Conservation (phyloP, 257 asterid species). For the Solanum gracilifrons region DNA sequence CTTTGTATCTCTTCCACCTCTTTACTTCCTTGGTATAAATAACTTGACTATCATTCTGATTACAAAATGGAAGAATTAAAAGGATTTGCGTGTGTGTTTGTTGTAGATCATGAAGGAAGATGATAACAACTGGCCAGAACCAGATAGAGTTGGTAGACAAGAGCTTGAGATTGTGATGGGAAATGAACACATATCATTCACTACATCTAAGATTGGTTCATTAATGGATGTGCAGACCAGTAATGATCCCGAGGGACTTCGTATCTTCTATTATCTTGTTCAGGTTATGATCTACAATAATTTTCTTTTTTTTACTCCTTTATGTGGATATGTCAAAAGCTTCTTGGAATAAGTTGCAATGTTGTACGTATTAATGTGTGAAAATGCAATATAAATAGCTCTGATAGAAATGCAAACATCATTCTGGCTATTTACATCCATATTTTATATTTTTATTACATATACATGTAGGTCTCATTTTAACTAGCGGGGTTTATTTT, state of each 20-base stretch:
- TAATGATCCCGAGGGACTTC: slow-evolving; percentile 90
- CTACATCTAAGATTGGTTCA: slow-evolving; percentile 96
- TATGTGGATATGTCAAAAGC: background rate
- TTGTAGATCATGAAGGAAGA: slow-evolving; percentile 94
- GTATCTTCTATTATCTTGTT: slow-evolving; percentile 91
- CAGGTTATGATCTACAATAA: slow-evolving; percentile 36
- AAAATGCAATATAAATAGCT: background rate
- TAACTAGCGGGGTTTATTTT: background rate
- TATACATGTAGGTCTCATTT: background rate
- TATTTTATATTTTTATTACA: background rate
- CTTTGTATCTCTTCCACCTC: background rate
- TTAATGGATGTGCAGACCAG: slow-evolving; percentile 95
- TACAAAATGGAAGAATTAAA: background rate
- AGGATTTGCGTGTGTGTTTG: background rate
- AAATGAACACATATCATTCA: slow-evolving; percentile 91
- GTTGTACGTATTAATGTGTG: background rate
- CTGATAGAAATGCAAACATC: background rate
- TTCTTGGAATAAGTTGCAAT: background rate
- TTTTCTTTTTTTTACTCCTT: background rate
- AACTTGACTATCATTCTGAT: background rate
- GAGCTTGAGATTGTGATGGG: slow-evolving; percentile 99
- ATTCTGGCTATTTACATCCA: background rate
- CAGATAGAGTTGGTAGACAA: slow-evolving; percentile 98
- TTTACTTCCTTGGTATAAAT: background rate
- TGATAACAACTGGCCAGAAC: slow-evolving; percentile 97